Evolutionary conservation across 148 eudicot species (phyloP).

Genomic region (Limonium bicolor): DNA sequence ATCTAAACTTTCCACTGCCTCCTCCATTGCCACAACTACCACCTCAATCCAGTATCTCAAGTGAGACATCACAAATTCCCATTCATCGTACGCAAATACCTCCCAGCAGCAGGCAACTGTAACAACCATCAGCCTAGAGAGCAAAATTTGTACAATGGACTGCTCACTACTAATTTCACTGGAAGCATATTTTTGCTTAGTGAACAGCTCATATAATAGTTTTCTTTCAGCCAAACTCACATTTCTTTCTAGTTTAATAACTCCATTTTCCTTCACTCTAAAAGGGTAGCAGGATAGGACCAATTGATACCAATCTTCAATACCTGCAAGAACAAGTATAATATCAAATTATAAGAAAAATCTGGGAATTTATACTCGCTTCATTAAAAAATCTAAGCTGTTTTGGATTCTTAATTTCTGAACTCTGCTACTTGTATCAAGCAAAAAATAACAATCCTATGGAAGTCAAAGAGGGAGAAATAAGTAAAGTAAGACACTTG

Average conservation of each 20-base stretch:
- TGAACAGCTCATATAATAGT: conserved; percentile 50
- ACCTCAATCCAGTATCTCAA: conserved; percentile 74
- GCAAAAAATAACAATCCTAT: too few relatives aligned
- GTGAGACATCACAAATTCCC: conserved; percentile 59
- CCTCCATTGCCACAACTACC: conserved; percentile 74
- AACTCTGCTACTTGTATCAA: too few relatives aligned
- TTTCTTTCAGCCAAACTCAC: conserved; percentile 31
- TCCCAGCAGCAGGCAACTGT: conserved; percentile 79
- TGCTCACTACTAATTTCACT: conserved; percentile 31
- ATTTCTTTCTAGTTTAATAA: conserved; percentile 27
- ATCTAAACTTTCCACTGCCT: conserved; percentile 66
- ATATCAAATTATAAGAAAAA: not conserved
- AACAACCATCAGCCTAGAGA: conserved; percentile 46
- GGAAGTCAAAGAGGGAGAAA: too few relatives aligned
- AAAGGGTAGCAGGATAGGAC: conserved; percentile 77
- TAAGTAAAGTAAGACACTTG: too few relatives aligned
- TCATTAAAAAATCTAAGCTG: too few relatives aligned
- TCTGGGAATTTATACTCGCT: too few relatives aligned
- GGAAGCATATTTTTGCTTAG: conserved; percentile 50
- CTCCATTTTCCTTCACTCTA: conserved; percentile 16
- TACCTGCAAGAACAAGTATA: conserved; percentile 32
- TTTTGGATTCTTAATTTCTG: too few relatives aligned
- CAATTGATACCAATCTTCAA: conserved; percentile 69
- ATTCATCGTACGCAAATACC: conserved; percentile 70
- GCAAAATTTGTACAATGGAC: conserved; percentile 38